Evolutionary conservation across 352 stramenopile genomes (phyloP), one percentile per base, ranked within the genome.

Genomic region (Hyaloperonospora arabidopsidis): DNA sequence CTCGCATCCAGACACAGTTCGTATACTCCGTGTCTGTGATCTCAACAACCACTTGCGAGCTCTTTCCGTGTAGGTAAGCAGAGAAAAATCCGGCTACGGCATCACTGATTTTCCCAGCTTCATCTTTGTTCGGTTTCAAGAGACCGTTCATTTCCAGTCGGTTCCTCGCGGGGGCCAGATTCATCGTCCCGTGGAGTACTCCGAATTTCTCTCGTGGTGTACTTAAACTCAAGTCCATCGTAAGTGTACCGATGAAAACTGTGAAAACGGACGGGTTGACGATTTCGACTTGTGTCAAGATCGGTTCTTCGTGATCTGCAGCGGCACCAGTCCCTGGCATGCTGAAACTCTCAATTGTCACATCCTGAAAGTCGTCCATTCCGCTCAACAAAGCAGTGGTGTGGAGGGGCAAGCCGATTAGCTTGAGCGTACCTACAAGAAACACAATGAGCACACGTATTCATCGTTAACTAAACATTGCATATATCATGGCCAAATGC

Each of bases 241-340:
- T 51, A 5, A 89, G 63, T 3, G 54, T 70, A 17, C 80, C 80
- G 52, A 91, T 80, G 6, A 74, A 74, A 1, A 89, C 77, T 2
- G 63, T 63, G 44, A 87, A 91, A 3, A 89, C 52, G 23, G 78
- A 89, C 11, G 80, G 80, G 28, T 91, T 91, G 59, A 57, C 69
- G 21, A 91, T 74, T 45, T 74, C 65, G 54, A 91, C 86, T 32
- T 73, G 63, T 0, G 79, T 78, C 32, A 65, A 54, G 14, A 91
- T 76, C 10, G 53, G 59, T 67, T 91, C 80, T 23, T 75, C 67
- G 39, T 60, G 49, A 7, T 71, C 54, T 1, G 55, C 54, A 2
- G 68, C 38, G 11, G 51, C 63, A 10, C 63, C 65, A 52, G 67
- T 67, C 19, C 80, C 80, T 28, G 80, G 80, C 0, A 91, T 59